These are phyloP conservation scores for Helminthosporium solani DNA, from an alignment of 2,329 filamentous ascomycete genomes.

Conservation along the genomic window DNA sequence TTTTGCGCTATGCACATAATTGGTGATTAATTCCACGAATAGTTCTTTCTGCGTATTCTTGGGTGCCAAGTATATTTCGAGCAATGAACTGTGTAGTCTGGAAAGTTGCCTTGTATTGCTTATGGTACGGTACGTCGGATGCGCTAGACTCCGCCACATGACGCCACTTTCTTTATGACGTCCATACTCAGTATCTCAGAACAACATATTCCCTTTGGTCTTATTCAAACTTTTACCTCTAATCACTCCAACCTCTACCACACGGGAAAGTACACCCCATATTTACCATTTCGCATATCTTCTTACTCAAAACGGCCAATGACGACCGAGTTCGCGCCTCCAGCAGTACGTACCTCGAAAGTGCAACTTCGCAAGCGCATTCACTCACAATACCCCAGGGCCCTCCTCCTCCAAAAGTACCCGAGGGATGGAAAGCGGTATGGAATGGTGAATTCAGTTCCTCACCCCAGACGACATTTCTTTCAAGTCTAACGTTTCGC, in stretches of 20 bases:
- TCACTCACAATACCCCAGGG: constrained; percentile 31
- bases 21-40: no score
- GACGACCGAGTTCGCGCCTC: constrained; percentile 41
- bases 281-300: neutral
- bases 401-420: constrained; percentile 62
- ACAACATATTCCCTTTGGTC: neutral
- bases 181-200: neutral
- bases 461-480: neutral
- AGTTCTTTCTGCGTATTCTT: no score
- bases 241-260: neutral
- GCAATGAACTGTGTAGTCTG: no score
- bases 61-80: no score
- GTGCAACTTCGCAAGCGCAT: constrained; percentile 3
- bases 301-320: neutral
- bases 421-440: constrained; percentile 80
- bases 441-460: constrained; percentile 62
- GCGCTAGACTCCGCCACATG: neutral
- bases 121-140: no score
- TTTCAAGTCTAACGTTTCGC: neutral
- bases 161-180: neutral
- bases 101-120: no score
- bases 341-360: constrained; percentile 25
- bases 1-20: no score
- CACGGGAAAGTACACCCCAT: neutral
- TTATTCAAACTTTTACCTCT: neutral